A percentile compares a stretch with the other conserved stretches of the same genome.
Conservation (phyloP, 2,329 filamentous ascomycete genomes). For the Sphaerulina musiva region DNA sequence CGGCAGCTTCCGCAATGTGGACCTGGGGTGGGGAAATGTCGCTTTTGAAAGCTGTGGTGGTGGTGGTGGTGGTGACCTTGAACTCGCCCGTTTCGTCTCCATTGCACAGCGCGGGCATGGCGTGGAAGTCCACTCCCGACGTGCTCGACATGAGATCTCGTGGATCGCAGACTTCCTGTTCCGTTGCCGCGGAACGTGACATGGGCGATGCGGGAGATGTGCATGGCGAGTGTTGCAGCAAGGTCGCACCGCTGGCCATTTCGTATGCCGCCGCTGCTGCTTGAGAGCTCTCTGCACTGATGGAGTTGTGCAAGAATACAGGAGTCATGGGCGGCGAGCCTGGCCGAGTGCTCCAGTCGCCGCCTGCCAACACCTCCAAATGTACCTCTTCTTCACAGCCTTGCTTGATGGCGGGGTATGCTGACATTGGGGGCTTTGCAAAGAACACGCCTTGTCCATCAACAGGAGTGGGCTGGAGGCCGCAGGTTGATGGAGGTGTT, state of each 20-base stretch:
- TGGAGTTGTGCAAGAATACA: conserved; percentile 64
- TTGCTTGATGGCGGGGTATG: conserved; percentile 62
- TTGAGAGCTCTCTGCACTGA: conserved; percentile 45
- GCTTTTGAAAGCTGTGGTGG: conserved; percentile 40
- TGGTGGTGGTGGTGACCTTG: conserved; percentile 25
- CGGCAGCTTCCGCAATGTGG: conserved; percentile 36
- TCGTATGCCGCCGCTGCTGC: conserved; percentile 51
- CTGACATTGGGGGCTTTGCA: conserved; percentile 30
- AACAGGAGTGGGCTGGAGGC: conserved; percentile 73
- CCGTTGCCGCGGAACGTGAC: conserved; percentile 60
- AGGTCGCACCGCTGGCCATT: conserved; percentile 65
- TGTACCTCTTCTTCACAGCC: conserved; percentile 63
- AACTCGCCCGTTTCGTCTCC: conserved; percentile 47
- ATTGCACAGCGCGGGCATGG: conserved; percentile 55
- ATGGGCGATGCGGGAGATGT: conserved; percentile 79
- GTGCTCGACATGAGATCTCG: conserved; percentile 73
- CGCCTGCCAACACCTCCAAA: conserved; percentile 63
- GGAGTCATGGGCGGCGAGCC: conserved; percentile 83
- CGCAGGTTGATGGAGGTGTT: conserved; percentile 71
- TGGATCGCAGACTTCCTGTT: conserved; percentile 74
- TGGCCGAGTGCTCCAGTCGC: conserved; percentile 65
- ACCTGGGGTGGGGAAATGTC: conserved; percentile 26
- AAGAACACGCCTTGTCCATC: conserved; percentile 54
- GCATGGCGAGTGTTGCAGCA: conserved; percentile 63
- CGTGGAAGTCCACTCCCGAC: conserved; percentile 55